Base-by-base conservation (phyloP, 2,329 filamentous ascomycete genomes). In the Aspergillus arachidicola region DNA sequence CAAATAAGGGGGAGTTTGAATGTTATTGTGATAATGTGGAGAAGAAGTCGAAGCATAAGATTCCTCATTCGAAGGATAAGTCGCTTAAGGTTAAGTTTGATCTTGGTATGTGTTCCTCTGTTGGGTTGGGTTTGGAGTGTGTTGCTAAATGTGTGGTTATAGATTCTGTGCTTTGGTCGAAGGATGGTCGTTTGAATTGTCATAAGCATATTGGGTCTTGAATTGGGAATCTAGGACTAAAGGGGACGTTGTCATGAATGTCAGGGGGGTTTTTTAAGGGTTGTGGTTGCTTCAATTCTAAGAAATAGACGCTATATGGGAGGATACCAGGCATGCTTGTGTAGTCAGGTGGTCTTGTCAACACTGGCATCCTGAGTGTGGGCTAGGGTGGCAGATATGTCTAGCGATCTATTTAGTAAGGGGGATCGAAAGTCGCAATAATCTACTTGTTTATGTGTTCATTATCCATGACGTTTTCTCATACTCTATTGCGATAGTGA, bases 151-250 rank as follows among this genome's bases (percentile, higher is more conserved):
- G n/a, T 41, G 36, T 41, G 36, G 36, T 36, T n/a, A 41, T n/a
- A 41, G 38, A 41, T 41, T n/a, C 38, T n/a, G 38, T 41, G 38
- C 19, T 41, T 19, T 41, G 38, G 38, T n/a, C 38, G 14, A 41
- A 19, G 38, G 38, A 41, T n/a, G 38, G 38, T 9, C 38, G 7
- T 41, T 14, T 41, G 16, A 41, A 41, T n/a, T 41, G 38, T 7
- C 38, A 41, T 10, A n/a, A n/a, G 16, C 38, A 41, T 10, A n/a
- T 41, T 19, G 38, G 38, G 3, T 41, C 38, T 4, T 41, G 19
- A 41, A 0, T 4, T 41, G 7, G 16, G 7, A 6, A 2, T 9
- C 0, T 3, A 6, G 6, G 2, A 4, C 2, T 4, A 2, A 19
- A 41, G 7, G 16, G 36, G 6, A 5, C 16, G 9, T 19, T 1